Conservation (phyloP, 1,284 basidiomycete genomes). For the Filobasidium uniguttulatum region DNA sequence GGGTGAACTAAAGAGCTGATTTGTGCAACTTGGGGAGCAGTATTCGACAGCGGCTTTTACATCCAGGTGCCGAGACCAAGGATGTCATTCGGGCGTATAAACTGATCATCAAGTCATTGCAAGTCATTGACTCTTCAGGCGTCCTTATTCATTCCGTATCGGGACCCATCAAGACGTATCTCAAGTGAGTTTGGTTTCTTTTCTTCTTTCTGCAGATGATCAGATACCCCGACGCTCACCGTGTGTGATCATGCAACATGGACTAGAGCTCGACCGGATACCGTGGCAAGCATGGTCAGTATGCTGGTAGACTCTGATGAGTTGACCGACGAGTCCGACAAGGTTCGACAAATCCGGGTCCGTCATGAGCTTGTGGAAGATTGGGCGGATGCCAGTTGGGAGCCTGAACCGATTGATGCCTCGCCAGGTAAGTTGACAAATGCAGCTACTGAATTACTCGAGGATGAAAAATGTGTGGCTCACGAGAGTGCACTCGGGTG, state of each 20-base stretch:
- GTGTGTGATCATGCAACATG: no score
- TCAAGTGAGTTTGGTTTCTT: slow-evolving; percentile 44
- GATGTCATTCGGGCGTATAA: slow-evolving; percentile 86
- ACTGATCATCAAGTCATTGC: slow-evolving; percentile 80
- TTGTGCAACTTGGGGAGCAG: no score
- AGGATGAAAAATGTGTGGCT: not conserved
- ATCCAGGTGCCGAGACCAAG: slow-evolving; percentile 90
- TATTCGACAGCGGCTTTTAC: slow-evolving; percentile 72
- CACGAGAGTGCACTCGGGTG: not conserved
- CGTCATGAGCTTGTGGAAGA: slow-evolving; percentile 54
- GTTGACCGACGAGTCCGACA: slow-evolving; percentile 47
- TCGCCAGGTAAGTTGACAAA: slow-evolving; percentile 62
- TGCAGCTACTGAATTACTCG: not conserved
- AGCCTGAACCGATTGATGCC: slow-evolving; percentile 84
- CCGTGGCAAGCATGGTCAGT: slow-evolving; percentile 81
- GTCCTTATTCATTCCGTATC: slow-evolving; percentile 84
- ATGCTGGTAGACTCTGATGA: slow-evolving; percentile 79
- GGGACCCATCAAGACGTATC: slow-evolving; percentile 72
- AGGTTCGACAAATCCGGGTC: slow-evolving; percentile 57
- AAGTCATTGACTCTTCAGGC: slow-evolving; percentile 79
- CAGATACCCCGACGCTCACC: not conserved
- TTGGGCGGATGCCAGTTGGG: slow-evolving; percentile 77
- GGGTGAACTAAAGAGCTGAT: no score
- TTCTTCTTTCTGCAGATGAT: slow-evolving; percentile 3
- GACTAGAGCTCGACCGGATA: slow-evolving; percentile 27